Evolutionary conservation across 2,329 filamentous ascomycete species (phyloP).

Genomic region (Hypoxylon sp.): DNA sequence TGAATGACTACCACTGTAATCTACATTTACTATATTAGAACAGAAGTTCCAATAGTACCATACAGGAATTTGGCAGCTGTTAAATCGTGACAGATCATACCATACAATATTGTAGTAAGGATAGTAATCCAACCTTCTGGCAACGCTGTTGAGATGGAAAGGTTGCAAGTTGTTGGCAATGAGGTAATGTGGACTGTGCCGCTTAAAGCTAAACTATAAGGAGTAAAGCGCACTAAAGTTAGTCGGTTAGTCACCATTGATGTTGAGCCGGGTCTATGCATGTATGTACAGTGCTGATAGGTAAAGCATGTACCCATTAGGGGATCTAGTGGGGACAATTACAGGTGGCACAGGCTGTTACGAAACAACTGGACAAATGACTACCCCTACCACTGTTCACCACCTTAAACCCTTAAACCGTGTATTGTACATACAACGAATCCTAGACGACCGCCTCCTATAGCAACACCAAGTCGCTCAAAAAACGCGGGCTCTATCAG

Average conservation of each 20-base stretch:
- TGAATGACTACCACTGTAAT: constrained; percentile 29
- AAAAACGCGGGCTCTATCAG: constrained; percentile 7
- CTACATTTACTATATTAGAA: constrained; percentile 12
- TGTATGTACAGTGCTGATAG: no score
- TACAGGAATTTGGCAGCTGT: no score
- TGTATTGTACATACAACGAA: constrained; percentile 9
- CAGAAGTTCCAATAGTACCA: no score
- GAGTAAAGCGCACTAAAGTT: constrained; percentile 9
- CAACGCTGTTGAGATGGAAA: background rate
- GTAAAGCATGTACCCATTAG: background rate
- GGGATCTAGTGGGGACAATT: constrained; percentile 29
- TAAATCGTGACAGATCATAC: no score
- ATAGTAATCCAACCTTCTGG: no score
- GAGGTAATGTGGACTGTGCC: constrained; percentile 5
- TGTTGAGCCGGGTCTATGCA: constrained; percentile 10
- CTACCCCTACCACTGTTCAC: constrained; percentile 21
- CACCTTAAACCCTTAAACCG: constrained; percentile 15
- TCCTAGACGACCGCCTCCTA: background rate
- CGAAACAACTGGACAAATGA: constrained; percentile 29
- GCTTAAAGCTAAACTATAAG: constrained; percentile 4
- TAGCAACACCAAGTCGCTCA: constrained; percentile 9
- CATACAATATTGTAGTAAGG: no score
- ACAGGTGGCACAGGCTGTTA: constrained; percentile 36
- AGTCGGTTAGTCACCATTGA: background rate
- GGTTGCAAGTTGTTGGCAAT: constrained; percentile 2